Conservation (phyloP, 768 basidiomycete genomes). For the Fomitopsis pulvina region DNA sequence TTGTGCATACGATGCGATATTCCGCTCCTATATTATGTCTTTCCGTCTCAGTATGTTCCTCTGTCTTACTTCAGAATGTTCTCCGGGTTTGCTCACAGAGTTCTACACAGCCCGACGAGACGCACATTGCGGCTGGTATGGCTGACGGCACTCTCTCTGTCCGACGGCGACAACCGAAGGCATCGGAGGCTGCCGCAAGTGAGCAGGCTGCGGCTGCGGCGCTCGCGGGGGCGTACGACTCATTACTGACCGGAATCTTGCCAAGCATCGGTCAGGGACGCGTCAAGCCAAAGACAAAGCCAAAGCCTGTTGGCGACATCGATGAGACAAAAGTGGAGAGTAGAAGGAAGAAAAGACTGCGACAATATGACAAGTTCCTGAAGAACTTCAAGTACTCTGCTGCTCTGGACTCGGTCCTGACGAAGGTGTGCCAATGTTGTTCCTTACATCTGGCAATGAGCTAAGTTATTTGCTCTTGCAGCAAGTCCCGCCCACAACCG, state of each 20-base stretch:
- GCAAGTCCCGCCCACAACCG: slow-evolving; percentile 77
- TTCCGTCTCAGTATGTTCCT: slow-evolving; percentile 74
- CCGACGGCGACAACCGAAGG: slow-evolving; percentile 76
- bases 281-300: slow-evolving; percentile 39
- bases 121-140: slow-evolving; percentile 96
- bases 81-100: not conserved
- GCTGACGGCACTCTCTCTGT: slow-evolving; percentile 98
- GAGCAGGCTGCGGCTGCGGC: slow-evolving; percentile 34
- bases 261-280: slow-evolving; percentile 51
- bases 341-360: slow-evolving; percentile 61
- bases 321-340: slow-evolving; percentile 78
- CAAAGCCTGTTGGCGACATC: slow-evolving; percentile 49
- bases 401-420: slow-evolving; percentile 86
- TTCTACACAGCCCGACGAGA: slow-evolving; percentile 78
- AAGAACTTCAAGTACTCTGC: slow-evolving; percentile 94
- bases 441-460: too few species aligned
- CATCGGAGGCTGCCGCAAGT: slow-evolving; percentile 43
- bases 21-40: slow-evolving; percentile 87
- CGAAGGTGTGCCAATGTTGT: slow-evolving; percentile 52
- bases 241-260: slow-evolving; percentile 52
- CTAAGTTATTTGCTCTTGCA: slow-evolving; percentile 24
- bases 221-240: slow-evolving; percentile 56
- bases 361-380: slow-evolving; percentile 83
- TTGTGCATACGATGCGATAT: slow-evolving; percentile 98
- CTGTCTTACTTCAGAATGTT: too few species aligned